Conservation (phyloP, 129 eudicot genomes). For the Glebionis coronaria region DNA sequence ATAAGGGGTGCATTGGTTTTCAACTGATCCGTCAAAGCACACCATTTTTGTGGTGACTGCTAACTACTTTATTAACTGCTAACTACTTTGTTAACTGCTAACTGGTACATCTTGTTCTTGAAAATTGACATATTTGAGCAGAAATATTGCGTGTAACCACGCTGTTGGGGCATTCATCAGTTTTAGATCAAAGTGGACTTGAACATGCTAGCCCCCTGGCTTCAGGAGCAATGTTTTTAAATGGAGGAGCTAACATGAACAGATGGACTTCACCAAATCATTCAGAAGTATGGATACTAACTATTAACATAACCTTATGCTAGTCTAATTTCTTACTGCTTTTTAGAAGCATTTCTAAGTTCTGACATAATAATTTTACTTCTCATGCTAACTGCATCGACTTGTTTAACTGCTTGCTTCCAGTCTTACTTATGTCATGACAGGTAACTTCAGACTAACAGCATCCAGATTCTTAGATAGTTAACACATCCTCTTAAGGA, state of each 20-base stretch:
- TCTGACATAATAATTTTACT: conserved; percentile 35
- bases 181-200: conserved; percentile 99
- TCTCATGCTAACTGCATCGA: conserved; percentile 59
- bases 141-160: conserved; percentile 99
- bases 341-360: conserved; percentile 54
- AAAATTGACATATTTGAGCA: conserved; percentile 99
- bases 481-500: conserved; percentile 21
- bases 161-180: conserved; percentile 98
- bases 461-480: conserved; percentile 34
- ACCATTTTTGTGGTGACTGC: conserved; percentile 72
- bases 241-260: conserved; percentile 95
- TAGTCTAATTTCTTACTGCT: conserved; percentile 74
- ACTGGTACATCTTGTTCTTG: conserved; percentile 99
- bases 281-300: conserved; percentile 99
- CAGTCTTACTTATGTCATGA: conserved; percentile 39
- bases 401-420: conserved; percentile 38
- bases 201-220: conserved; percentile 99
- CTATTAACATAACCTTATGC: conserved; percentile 92
- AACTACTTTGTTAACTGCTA: conserved; percentile 79
- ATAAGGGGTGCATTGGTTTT: conserved; percentile 35
- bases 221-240: conserved; percentile 93
- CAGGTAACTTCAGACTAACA: conserved; percentile 80
- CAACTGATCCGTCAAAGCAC: conserved; percentile 54
- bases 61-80: conserved; percentile 64
- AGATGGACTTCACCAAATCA: conserved; percentile 95